Evolutionary conservation across 163 green algal species (phyloP).

Genomic region (Volvox carteri): DNA sequence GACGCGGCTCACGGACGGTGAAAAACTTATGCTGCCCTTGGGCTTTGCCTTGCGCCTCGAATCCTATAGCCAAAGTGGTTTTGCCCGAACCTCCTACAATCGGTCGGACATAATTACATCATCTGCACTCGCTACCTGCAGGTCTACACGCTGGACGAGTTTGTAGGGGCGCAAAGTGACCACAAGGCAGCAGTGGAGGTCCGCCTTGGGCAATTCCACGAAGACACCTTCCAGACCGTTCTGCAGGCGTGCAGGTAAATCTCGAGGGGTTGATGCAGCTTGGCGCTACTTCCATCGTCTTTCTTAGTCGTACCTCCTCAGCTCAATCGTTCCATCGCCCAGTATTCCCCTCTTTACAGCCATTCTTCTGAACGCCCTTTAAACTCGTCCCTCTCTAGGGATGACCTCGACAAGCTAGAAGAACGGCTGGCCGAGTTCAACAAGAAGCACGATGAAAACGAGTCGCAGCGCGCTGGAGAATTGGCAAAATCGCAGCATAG

Average conservation of each 20-base stretch:
- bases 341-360: too few species aligned
- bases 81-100: too few species aligned
- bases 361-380: too few species aligned
- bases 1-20: too few species aligned
- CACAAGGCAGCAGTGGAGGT: slow-evolving; percentile 56
- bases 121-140: slow-evolving; percentile 45
- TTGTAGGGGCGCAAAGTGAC: slow-evolving; percentile 70
- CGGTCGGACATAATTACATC: too few species aligned
- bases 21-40: too few species aligned
- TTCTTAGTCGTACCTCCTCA: too few species aligned
- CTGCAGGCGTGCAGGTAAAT: slow-evolving; percentile 72
- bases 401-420: slow-evolving; percentile 83
- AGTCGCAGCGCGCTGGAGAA: slow-evolving; percentile 47
- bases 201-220: slow-evolving; percentile 64
- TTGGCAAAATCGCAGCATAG: slow-evolving; percentile 36
- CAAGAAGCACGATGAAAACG: slow-evolving; percentile 68
- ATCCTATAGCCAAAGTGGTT: too few species aligned
- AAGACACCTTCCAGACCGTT: slow-evolving; percentile 68
- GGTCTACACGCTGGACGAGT: slow-evolving; percentile 76
- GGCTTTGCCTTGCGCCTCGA: too few species aligned
- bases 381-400: background rate
- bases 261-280: too few species aligned
- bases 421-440: slow-evolving; percentile 85
- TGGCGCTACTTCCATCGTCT: too few species aligned
- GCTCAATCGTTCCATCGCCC: too few species aligned